Evolutionary conservation across 2,329 filamentous ascomycete genomes (phyloP), one percentile per base, ranked within the genome.

Genomic region (Alternaria burnsii): DNA sequence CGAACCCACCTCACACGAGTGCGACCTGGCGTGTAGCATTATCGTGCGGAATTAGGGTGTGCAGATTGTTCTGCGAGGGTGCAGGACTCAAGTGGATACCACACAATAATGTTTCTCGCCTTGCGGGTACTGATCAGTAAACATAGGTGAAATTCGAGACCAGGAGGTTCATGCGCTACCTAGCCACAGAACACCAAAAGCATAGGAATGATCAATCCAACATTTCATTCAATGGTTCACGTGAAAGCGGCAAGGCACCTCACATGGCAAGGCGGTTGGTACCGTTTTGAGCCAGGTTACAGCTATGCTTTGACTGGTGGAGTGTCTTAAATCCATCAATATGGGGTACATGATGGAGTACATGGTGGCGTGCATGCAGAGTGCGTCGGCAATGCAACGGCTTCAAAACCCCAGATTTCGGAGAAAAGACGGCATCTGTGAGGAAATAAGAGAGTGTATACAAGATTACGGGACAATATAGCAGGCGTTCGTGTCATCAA

Each of bases 381-480:
- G 22, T 11, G 50, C 50, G 34, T 41, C 34, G 30, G 40, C 55
- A 54, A 28, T 54, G 51, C 34, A 40, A 54, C 36, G 36, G 50
- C 20, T 42, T 48, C 11, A 28, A 48, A 20, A 26, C 42, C 43
- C 51, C 43, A 54, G 56, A 11, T 55, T 48, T 48, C 34, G 56
- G 56, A 48, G 56, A 48, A 48, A 58, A 36, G 18, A 41, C 28
- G n/a, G 16, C 41, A 34, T 20, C 26, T 18, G 42, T 28, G 34
- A 47, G 26, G 42, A 26, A 28, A 36, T 34, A n/a, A 34, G 36
- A 38, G 24, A 28, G 34, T 40, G 48, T 26, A 16, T 52, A 18
- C 36, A 30, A 40, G 34, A 30, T 41, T 41, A 22, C 50, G 56
- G 43, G 46, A 55, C 43, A 55, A 59, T 50, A 38, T 55, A 32